Percentiles rank a stretch among this genome's conserved stretches.
Conservation (phyloP, 1,139 yeast genomes). For the Pichia inconspicua region DNA sequence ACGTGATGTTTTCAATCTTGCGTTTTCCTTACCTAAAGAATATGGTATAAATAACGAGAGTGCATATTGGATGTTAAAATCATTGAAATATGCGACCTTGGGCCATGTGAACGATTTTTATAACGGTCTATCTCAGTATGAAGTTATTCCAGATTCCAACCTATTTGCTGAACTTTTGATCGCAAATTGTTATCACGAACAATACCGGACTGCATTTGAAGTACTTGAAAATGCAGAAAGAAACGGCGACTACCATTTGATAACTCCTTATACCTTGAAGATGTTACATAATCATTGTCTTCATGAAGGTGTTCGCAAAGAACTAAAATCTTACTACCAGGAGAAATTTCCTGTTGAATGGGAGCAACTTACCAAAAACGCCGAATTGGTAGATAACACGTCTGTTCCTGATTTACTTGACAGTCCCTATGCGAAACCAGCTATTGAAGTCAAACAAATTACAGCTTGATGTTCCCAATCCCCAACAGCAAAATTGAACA, state of each 20-base stretch:
- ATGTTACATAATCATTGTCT: conserved; percentile 58
- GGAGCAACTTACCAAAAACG: conserved; percentile 35
- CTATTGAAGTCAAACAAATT: conserved; percentile 12
- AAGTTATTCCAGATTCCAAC: conserved; percentile 46
- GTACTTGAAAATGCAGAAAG: conserved; percentile 45
- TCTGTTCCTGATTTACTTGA: conserved; percentile 24
- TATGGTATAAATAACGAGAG: conserved; percentile 63
- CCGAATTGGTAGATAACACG: conserved; percentile 33
- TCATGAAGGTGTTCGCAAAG: conserved; percentile 38
- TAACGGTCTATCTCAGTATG: conserved; percentile 49
- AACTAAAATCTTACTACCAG: conserved; percentile 49
- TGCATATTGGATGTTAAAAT: conserved; percentile 63
- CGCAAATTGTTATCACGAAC: conserved; percentile 68
- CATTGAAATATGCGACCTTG: conserved; percentile 53
- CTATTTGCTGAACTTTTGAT: conserved; percentile 58
- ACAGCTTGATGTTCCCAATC: background rate
- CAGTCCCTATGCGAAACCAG: conserved; percentile 17
- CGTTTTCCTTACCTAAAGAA: conserved; percentile 41
- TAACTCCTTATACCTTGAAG: conserved; percentile 45
- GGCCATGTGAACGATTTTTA: conserved; percentile 57
- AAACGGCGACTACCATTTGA: conserved; percentile 37
- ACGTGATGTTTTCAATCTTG: conserved; percentile 52
- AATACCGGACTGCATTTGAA: conserved; percentile 49
- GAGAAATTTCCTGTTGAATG: conserved; percentile 39
- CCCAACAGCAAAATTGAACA: background rate